Base-by-base conservation (phyloP, 2,329 filamentous ascomycete genomes). In the Paecilomyces fulvus region DNA sequence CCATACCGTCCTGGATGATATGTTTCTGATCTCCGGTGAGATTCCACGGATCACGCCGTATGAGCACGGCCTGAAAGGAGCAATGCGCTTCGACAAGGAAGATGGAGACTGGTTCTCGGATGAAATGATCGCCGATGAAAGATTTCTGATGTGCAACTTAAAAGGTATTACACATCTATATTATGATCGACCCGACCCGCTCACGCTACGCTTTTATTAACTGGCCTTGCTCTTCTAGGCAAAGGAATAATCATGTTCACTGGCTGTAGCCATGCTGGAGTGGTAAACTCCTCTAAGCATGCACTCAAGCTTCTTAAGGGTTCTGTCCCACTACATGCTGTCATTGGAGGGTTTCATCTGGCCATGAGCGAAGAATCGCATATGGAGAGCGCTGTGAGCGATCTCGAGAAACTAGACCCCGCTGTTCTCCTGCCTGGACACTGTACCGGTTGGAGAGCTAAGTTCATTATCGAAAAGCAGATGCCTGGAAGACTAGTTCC, bases 381-480 rank as follows among this genome's bases (percentile, higher is more conserved):
- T 54, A 66, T 81, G 55, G 63, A 75, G 46, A 69, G 66, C 17
- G 80, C 79, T 0, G 68, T 83, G 1, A 61, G 65, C n/a, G 80
- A 81, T 54, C 65, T 83, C 21, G 77, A 77, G 60, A 68, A 60
- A 0, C 62, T 82, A 2, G 70, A 75, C 53, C 77, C 79, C 0
- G 75, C 74, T 11, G 69, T 83, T 0, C 63, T 83, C 3, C 71
- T 83, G 64, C 79, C 80, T 0, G 80, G 80, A 0, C 80, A 83
- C 64, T 83, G 80, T 60, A 78, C 80, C 0, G 80, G 80, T 5
- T 83, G 80, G 79, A 71, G 79, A 59, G 80, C 78, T 33, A 82
- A 81, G 64, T 77, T 77, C 59, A 73, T 73, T 49, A 80, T 81
- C 58, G 78, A 82, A 64, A 77, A 73, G 58, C 67, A 73, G 37